Base-by-base conservation (phyloP, 2,329 filamentous ascomycete genomes). In the Mariannaea elegans region DNA sequence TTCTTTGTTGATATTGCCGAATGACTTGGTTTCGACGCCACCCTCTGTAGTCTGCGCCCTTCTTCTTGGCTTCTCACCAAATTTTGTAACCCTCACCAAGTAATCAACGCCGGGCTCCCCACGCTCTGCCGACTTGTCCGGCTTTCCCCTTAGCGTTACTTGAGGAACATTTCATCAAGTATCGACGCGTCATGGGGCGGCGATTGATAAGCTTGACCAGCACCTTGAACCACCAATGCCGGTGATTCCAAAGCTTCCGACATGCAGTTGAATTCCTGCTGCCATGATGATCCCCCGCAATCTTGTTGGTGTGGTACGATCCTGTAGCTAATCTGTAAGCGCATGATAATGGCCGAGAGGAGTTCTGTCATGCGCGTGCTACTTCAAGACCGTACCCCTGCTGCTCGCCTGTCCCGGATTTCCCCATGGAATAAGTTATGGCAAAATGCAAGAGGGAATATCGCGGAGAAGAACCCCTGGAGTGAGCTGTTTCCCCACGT, bases 1-100 rank as follows among this genome's bases (percentile, higher is more conserved):
- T 45, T 48, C 8, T 29, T 23, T 34, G 16, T n/a, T 46, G n/a
- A 23, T 14, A 32, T 21, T n/a, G 13, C 5, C 41, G 13, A 7
- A 63, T 69, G 67, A 70, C 64, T 67, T 67, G 67, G 64, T 68
- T 18, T 23, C 52, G 57, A 69, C 67, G 67, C 70, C 67, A 70
- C 19, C 21, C 16, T 24, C 21, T 46, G 34, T 14, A 4, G 36
- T 13, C 46, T 31, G 21, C 29, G 54, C 41, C 54, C 38, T 50
- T 56, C 34, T 24, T 19, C 38, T 44, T 31, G 41, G 27, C 24
- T 46, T 18, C 32, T 14, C 14, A n/a, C 14, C 7, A 10, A 9
- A 5, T n/a, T 46, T 31, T 54, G 41, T 54, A 54, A 54, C 51
- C 41, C 10, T 36, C 21, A 24, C 19, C 10, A 21, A 24, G 41